Evolutionary conservation across 345 rosid species (phyloP), one percentile per base, ranked within the genome.

Genomic region (Salix purpurea): DNA sequence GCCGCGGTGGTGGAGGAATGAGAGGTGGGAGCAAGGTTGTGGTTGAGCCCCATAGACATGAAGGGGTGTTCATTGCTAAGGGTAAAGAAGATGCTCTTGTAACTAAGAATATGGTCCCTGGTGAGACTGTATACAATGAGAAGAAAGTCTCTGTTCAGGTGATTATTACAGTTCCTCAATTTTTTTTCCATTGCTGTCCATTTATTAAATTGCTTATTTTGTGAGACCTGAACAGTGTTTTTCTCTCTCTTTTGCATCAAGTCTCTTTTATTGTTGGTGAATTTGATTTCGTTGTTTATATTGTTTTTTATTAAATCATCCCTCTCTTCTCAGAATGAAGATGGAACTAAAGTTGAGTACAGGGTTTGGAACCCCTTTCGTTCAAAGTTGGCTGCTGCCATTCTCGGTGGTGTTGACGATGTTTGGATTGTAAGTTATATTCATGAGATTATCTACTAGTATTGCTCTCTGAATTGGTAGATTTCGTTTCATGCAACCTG

Each of bases 361-460:
- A 88, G 99, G 69, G 84, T 96, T 1, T 96, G 99, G 99, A 96
- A 96, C 71, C 99, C 99, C 18, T 94, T 96, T 89, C 87, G 99
- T 23, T 96, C 99, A 1, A 96, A 96, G 86, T 82, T 94, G 83
- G 98, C 99, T 0, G 97, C 99, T 40, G 98, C 99, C 65, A 83
- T 96, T 85, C 97, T 96, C 32, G 99, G 97, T 77, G 99, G 99
- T 83, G 97, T 94, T 82, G 99, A 96, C 76, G 84, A 96, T 73
- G 91, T 96, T 9, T 94, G 93, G 91, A 94, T 96, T 81, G 99
- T 94, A 67, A 88, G 98, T 78, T 18, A 21, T 7, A 68, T 40
- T 4, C 1, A 5, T n/a, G n/a, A 6, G 32, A 18, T 70, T 28
- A 10, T 18, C 26, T 44, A 26, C 24, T 15, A 1, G 5, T 19